A percentile compares a stretch with the other conserved stretches of the same genome.
phyloP scores from a whole-genome alignment of 2,329 filamentous ascomycete genomes.

The Ciborinia camelliae region DNA sequence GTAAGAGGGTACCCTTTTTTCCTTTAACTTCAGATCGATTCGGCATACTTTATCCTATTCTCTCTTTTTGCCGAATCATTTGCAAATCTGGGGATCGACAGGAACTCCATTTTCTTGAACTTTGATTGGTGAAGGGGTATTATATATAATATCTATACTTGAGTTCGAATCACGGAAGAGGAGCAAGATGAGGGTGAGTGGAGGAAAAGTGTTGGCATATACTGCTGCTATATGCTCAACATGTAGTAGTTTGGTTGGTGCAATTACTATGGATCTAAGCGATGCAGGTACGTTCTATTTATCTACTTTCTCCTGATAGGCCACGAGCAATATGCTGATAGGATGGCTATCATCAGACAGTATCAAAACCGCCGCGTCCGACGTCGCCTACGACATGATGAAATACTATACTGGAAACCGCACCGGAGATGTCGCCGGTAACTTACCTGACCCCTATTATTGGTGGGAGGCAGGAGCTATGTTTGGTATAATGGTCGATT shows the following conservation, averaged over 20 bases:
- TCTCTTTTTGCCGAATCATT: constrained; percentile 14
- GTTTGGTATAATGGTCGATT: constrained; percentile 69
- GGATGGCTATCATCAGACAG: constrained; percentile 25
- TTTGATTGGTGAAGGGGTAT: neutral
- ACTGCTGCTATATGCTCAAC: constrained; percentile 17
- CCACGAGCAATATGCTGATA: neutral
- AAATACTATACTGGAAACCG: constrained; percentile 49
- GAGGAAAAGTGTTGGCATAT: constrained; percentile 19
- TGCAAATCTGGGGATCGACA: neutral
- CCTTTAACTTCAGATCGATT: neutral
- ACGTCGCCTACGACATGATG: constrained; percentile 48
- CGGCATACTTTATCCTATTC: constrained; percentile 15
- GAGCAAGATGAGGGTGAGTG: constrained; percentile 18
- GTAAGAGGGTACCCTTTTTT: neutral
- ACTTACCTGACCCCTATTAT: constrained; percentile 40
- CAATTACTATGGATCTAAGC: constrained; percentile 16
- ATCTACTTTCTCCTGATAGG: neutral
- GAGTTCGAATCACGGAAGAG: neutral
- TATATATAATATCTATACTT: neutral
- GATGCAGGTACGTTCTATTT: constrained; percentile 11
- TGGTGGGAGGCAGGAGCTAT: constrained; percentile 65
- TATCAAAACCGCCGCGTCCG: constrained; percentile 37
- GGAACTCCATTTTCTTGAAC: neutral
- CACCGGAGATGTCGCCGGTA: constrained; percentile 49
- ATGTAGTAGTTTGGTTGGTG: constrained; percentile 15